Evolutionary conservation across 805 yeast genomes (phyloP), one percentile per base, ranked within the genome.

Genomic region (Ogataea methanolica): DNA sequence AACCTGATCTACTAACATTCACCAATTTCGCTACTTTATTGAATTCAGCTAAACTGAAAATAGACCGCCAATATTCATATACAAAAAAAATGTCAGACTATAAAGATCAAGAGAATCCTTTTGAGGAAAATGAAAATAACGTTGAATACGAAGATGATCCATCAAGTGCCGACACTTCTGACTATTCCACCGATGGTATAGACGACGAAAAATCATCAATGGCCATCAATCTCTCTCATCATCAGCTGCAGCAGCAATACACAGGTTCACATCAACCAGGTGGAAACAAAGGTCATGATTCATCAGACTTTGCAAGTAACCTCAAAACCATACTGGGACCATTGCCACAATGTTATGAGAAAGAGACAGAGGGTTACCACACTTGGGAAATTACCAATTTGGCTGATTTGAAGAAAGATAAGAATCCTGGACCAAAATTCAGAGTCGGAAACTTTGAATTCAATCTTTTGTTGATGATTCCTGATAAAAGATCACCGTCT

Each of bases 391-490:
- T 74, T 36, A 46, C 54, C 1, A 66, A 71, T 44, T 49, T 71
- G 0, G 48, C 55, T 3, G 65, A 58, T 5, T 52, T 62, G 15
- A 66, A 62, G 35, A 62, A 67, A 11, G 73, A 72, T 33, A 69
- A 65, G 44, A 55, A 52, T 23, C 43, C 55, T 12, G 70, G 82
- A 47, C 73, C 80, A 0, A 60, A 64, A 17, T 82, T 80, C 53
- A 67, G 63, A 43, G 75, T 82, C 51, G 92, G 89, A 1, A 40
- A 57, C 22, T 80, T 65, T 57, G 78, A 78, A 36, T 87, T 88
- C 83, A 80, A 82, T 55, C 61, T 90, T 3, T 69, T 92, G 37
- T 62, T 92, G 34, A 88, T 90, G 62, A 96, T 96, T 0, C 56
- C 56, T 14, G 76, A 76, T 42, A 94, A 95, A 2, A 85, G 83